These are phyloP conservation scores for Escovopsis weberi DNA, from an alignment of 2,329 filamentous ascomycete genomes.

Conservation along the genomic window DNA sequence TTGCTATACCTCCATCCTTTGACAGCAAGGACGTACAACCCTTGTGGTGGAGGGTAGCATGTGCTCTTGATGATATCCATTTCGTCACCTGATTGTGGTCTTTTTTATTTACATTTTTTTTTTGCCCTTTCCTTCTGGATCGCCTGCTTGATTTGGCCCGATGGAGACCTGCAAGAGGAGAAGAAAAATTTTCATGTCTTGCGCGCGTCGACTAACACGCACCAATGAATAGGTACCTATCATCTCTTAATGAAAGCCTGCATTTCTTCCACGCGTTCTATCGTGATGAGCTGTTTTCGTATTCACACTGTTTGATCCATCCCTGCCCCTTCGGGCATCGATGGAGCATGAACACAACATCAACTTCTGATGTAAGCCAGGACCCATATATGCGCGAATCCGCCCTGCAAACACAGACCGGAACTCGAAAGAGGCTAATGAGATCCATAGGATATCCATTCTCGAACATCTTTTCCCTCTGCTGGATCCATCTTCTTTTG, in stretches of 20 bases:
- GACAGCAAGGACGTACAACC: conserved; percentile 48
- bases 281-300: conserved; percentile 35
- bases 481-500: neutral
- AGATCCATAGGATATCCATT: conserved; percentile 1
- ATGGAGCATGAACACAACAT: conserved; percentile 37
- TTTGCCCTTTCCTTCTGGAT: conserved; percentile 4
- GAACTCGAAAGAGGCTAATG: conserved; percentile 1
- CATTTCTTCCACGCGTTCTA: conserved; percentile 7
- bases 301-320: conserved; percentile 48
- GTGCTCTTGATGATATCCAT: conserved; percentile 51
- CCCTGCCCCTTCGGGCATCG: conserved; percentile 18
- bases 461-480: neutral
- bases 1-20: conserved; percentile 26
- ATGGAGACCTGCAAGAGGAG: conserved; percentile 1
- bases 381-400: neutral
- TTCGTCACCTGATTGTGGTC: conserved; percentile 47
- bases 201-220: conserved; percentile 17
- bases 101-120: neutral
- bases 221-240: conserved; percentile 17
- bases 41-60: conserved; percentile 36
- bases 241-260: conserved; percentile 11
- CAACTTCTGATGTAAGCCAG: conserved; percentile 38
- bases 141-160: conserved; percentile 14
- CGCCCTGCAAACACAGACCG: neutral
- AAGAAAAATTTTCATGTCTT: too few species aligned